Evolutionary conservation across 495 filamentous ascomycete genomes (phyloP), one percentile per base, ranked within the genome.

Genomic region (Annulohypoxylon bovei): DNA sequence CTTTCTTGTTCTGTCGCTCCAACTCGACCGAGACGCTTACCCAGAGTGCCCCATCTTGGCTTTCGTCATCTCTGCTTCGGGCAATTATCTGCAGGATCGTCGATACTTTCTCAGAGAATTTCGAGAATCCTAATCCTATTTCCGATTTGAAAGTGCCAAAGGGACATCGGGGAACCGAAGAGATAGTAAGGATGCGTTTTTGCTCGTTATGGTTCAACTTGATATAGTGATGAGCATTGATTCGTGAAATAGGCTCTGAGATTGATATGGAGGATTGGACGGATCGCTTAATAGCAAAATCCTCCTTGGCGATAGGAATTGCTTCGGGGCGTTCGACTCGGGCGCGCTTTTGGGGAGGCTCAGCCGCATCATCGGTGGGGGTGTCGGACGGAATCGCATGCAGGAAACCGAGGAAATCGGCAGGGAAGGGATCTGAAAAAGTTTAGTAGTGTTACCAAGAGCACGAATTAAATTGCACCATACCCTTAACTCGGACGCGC

Each of bases 401-500:
- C 11, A 78, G 20, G 37, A 68, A 65, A 5, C 28, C 6, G 30
- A 76, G 68, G n/a, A 78, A 62, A 40, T 46, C 16, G 2, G 54
- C 18, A 3, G 75, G 75, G 28, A 77, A 73, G 7, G 67, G 58
- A 28, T 71, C 76, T 78, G 11, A 4, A 30, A 20, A 50, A 20
- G 22, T 20, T 69, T 49, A 67, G 65, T 53, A 52, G 12, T 47
- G 7, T 18, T 11, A 7, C 6, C 4, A 30, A 12, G 23, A 12
- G 32, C 53, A 3, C 20, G 18, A n/a, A 23, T 32, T 0, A 4
- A 4, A 52, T 33, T 11, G 12, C 27, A 5, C 27, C 25, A 6
- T 54, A 70, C 67, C 67, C 4, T 30, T 50, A 16, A 22, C 37
- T 20, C 2, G 14, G 4, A 65, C 61, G 20, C 5, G 54, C 27